phyloP scores from a whole-genome alignment of 2,329 filamentous ascomycete genomes.

The Colletotrichum orchidophilum region DNA sequence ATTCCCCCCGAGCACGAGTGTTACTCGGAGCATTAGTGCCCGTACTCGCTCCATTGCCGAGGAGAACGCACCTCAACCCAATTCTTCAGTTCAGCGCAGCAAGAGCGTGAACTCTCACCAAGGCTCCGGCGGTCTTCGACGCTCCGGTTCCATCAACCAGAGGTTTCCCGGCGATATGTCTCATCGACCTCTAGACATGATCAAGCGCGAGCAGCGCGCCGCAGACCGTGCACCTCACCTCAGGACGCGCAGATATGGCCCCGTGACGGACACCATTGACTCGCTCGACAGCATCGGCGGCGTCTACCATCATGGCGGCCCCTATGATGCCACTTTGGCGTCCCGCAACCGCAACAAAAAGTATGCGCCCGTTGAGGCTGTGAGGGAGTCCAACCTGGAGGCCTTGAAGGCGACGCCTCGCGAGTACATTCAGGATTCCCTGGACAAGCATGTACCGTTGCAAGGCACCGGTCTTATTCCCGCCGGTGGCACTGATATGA shows the following conservation, averaged over 20 bases:
- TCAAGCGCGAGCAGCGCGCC: conserved; percentile 69
- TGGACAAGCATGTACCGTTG: conserved; percentile 79
- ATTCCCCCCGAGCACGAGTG: conserved; percentile 42
- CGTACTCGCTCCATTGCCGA: conserved; percentile 21
- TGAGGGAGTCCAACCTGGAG: conserved; percentile 76
- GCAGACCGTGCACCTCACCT: conserved; percentile 75
- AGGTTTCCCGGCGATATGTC: conserved; percentile 72
- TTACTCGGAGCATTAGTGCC: conserved; percentile 42
- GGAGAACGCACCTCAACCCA: not conserved
- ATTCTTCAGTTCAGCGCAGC: conserved; percentile 10
- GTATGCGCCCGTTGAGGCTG: conserved; percentile 79
- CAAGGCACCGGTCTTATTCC: conserved; percentile 84
- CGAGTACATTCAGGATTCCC: conserved; percentile 79
- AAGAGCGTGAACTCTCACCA: conserved; percentile 30
- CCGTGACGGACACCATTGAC: conserved; percentile 83
- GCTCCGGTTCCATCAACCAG: conserved; percentile 59
- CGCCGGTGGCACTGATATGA: conserved; percentile 73
- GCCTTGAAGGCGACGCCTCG: conserved; percentile 82
- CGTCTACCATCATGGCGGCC: conserved; percentile 88
- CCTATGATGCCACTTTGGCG: conserved; percentile 84
- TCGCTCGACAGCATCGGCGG: conserved; percentile 74
- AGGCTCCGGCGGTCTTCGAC: conserved; percentile 32
- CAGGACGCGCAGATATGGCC: conserved; percentile 70
- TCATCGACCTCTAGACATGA: conserved; percentile 72
- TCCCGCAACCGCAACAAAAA: conserved; percentile 74